Evolutionary conservation across 2,329 filamentous ascomycete genomes (phyloP).

Genomic region (Decorospora gaudefroyi): DNA sequence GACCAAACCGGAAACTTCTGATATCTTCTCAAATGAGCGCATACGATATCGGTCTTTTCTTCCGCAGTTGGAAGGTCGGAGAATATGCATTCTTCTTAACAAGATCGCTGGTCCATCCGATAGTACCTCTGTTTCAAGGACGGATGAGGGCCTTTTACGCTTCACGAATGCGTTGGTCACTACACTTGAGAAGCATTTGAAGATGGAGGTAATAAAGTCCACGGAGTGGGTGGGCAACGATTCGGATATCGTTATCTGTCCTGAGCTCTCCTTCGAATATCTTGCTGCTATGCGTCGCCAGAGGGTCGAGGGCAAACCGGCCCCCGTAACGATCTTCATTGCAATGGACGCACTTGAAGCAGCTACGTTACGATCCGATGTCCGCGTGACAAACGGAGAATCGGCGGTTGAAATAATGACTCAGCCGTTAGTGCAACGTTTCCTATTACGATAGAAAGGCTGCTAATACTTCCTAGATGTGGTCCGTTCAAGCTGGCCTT

Average conservation of each 20-base stretch:
- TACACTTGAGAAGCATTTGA: constrained; percentile 32
- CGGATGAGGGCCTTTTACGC: constrained; percentile 21
- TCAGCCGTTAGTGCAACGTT: constrained; percentile 35
- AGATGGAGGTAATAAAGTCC: constrained; percentile 36
- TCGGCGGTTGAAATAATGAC: constrained; percentile 43
- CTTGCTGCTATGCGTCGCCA: constrained; percentile 29
- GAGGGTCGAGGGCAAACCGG: constrained; percentile 10
- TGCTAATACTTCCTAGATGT: constrained; percentile 25
- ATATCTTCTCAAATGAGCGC: constrained; percentile 5
- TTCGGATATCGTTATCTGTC: constrained; percentile 41
- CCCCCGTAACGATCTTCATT: constrained; percentile 39
- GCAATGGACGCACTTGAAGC: constrained; percentile 43
- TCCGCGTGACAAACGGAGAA: constrained; percentile 33
- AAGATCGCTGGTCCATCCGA: neutral
- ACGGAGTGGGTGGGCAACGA: constrained; percentile 30
- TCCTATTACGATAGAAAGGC: neutral
- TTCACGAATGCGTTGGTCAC: constrained; percentile 29
- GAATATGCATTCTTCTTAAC: constrained; percentile 35
- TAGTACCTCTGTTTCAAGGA: constrained; percentile 5
- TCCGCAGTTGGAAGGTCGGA: constrained; percentile 26
- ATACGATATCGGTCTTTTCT: constrained; percentile 23
- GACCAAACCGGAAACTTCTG: constrained; percentile 6
- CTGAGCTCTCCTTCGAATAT: constrained; percentile 42
- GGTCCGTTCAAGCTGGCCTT: constrained; percentile 42
- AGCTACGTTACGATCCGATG: constrained; percentile 40